These are phyloP conservation scores for Conoideocrella luteorostrata DNA, from an alignment of 2,329 filamentous ascomycete species.

Conservation along the genomic window DNA sequence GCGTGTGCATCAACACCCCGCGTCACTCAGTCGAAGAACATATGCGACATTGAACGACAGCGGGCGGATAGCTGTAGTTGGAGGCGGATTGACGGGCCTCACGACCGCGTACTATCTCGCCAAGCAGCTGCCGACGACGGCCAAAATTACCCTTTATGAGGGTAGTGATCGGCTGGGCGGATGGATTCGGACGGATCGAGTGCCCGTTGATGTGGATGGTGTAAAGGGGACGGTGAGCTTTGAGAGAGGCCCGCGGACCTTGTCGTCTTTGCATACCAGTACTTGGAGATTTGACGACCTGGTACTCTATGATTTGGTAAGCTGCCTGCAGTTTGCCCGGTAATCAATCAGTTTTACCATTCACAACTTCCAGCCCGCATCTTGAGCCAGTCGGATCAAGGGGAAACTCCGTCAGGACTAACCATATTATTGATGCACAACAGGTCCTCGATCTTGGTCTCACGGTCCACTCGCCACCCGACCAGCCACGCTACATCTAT, in stretches of 20 bases:
- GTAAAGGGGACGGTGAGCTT: slow-evolving; percentile 57
- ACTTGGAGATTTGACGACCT: slow-evolving; percentile 50
- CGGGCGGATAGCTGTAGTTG: slow-evolving; percentile 58
- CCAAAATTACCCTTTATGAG: slow-evolving; percentile 79
- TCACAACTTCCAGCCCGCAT: too few species aligned
- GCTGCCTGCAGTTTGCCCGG: slow-evolving; percentile 18
- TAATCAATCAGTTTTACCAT: too few species aligned
- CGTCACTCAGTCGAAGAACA: slow-evolving; percentile 5
- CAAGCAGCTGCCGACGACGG: slow-evolving; percentile 53
- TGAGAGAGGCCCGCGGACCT: slow-evolving; percentile 75
- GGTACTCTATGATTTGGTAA: slow-evolving; percentile 65
- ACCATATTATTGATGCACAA: background rate
- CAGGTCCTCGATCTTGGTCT: slow-evolving; percentile 31
- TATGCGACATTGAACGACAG: slow-evolving; percentile 16
- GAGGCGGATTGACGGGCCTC: slow-evolving; percentile 78
- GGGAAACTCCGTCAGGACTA: slow-evolving; percentile 12
- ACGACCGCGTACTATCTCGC: slow-evolving; percentile 71
- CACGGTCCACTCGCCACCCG: slow-evolving; percentile 43
- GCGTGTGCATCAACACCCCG: slow-evolving; percentile 10
- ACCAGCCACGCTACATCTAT: slow-evolving; percentile 65
- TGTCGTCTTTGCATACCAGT: slow-evolving; percentile 47
- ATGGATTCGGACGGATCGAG: slow-evolving; percentile 67
- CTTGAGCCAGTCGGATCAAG: too few species aligned
- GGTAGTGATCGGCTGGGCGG: slow-evolving; percentile 64
- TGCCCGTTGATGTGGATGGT: slow-evolving; percentile 51